Base-by-base conservation (phyloP, 2,329 filamentous ascomycete species). In the Geosmithia morbida region DNA sequence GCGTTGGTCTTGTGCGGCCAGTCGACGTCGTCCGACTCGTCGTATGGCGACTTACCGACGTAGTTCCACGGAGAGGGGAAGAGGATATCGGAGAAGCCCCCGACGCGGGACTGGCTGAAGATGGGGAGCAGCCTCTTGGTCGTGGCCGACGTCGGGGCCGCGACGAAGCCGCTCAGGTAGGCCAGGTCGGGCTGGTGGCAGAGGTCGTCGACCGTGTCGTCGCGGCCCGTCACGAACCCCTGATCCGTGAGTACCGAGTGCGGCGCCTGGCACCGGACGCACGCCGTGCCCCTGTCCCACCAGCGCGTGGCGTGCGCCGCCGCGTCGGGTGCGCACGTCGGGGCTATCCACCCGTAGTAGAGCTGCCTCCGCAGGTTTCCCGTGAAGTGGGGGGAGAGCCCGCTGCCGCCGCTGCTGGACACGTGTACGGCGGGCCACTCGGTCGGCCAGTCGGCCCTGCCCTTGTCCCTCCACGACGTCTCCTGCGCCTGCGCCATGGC, bases 11-110 rank as follows among this genome's bases (percentile, higher is more conserved):
- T 78, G 17, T 67, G 55, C 1, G 63, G 57, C 71, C 72, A 73
- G 4, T 63, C 54, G 1, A 67, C 56, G 39, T 74, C 73, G 14
- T 69, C 65, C 10, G 68, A 62, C 20, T 61, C 62, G 22, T 67
- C 64, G 45, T 73, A 76, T 2, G 66, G 70, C 53, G 80, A 80
- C 2, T 75, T 69, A 26, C 71, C 68, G 45, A 79, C 74, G 19
- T 74, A 68, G 50, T 70, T 69, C 69, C 75, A 80, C 41, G 77
- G 75, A 2, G 77, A 75, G 1, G 67, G 68, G 33, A 68, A 60
- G 19, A 70, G 50, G n/a, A 71, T 74, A 48, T 79, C 75, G 40
- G 67, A 67, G 55, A 77, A 77, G 41, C 71, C 69, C 43, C 67
- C 68, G 20, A 72, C 63, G 45, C 74, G 75, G 50, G 68, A 72